These are phyloP conservation scores for Ophiostoma perfectum DNA, from an alignment of 2,329 filamentous ascomycete species.

Conservation along the genomic window DNA sequence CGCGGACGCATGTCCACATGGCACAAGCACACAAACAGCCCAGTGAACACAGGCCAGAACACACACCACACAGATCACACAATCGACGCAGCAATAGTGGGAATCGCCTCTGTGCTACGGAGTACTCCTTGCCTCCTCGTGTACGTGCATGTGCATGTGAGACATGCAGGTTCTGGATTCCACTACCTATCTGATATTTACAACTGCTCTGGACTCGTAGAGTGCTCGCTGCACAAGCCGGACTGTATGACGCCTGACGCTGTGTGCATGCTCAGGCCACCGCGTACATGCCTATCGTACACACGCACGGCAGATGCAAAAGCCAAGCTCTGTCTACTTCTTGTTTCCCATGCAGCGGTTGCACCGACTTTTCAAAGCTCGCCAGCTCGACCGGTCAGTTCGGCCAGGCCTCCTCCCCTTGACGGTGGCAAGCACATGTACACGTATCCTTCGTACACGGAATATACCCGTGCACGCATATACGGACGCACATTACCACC, in stretches of 20 bases:
- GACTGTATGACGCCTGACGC: not conserved
- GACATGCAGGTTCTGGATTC: slow-evolving; percentile 2
- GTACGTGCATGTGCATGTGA: not conserved
- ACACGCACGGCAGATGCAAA: not conserved
- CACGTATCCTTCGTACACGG: not conserved
- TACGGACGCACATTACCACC: not conserved
- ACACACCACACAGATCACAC: too few relatives aligned
- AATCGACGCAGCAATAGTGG: not conserved
- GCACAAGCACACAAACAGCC: not conserved
- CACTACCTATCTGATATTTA: not conserved
- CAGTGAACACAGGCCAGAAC: not conserved
- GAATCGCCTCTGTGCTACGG: not conserved
- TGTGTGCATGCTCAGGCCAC: not conserved
- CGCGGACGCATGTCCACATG: slow-evolving; percentile 6
- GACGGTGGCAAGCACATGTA: too few relatives aligned
- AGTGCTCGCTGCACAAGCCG: not conserved
- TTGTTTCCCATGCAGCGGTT: not conserved
- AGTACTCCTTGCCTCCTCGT: not conserved
- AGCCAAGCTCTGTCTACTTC: not conserved
- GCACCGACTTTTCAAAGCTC: not conserved
- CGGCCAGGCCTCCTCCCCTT: too few relatives aligned
- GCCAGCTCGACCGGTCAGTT: not conserved
- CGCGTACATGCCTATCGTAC: not conserved
- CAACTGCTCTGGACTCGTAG: not conserved
- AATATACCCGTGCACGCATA: not conserved